Base-by-base conservation (phyloP, 257 asterid species). In the Penstemon newberryi region DNA sequence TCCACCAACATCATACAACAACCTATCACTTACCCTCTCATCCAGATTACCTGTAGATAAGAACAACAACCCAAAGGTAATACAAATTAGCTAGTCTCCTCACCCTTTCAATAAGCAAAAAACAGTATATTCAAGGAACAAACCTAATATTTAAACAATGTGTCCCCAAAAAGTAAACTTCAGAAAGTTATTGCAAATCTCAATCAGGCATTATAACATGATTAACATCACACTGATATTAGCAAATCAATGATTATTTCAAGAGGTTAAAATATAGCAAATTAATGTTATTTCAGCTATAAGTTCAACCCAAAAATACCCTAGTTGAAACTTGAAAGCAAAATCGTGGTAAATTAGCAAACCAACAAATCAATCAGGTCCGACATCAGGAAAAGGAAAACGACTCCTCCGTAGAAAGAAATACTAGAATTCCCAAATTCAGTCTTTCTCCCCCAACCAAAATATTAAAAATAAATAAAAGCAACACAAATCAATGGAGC, bases 1-100 rank as follows among this genome's bases (percentile, higher is more conserved):
- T 94, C 96, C 49, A 91, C 85, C 4, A 94, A 94, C 91, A 77
- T 94, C 97, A 66, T 94, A 94, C 77, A 94, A 74, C 66, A 94
- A 94, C 82, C 96, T 86, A 5, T 94, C 96, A 37, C 73, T 79
- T 54, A 94, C 96, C 70, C 81, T 89, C 72, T 91, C 97, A 38
- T 94, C 99, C 72, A 94, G 78, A 81, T 83, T 91, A 5, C 99
- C 97, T 94, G 83, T 6, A 50, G 67, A 54, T 55, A 44, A 72
- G 65, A 65, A 36, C 53, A 40, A 19, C 49, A 10, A 36, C 11
- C 15, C 42, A 41, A 73, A 33, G 59, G 71, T 54, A 42, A 46
- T 58, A 45, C 40, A 25, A 25, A 25, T 25, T 25, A 25, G 33
- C 33, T 25, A 25, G 33, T 25, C 33, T 25, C 33, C 33, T 25